phyloP scores from a whole-genome alignment of 495 filamentous ascomycete species.

The Penicillium alfredii region DNA sequence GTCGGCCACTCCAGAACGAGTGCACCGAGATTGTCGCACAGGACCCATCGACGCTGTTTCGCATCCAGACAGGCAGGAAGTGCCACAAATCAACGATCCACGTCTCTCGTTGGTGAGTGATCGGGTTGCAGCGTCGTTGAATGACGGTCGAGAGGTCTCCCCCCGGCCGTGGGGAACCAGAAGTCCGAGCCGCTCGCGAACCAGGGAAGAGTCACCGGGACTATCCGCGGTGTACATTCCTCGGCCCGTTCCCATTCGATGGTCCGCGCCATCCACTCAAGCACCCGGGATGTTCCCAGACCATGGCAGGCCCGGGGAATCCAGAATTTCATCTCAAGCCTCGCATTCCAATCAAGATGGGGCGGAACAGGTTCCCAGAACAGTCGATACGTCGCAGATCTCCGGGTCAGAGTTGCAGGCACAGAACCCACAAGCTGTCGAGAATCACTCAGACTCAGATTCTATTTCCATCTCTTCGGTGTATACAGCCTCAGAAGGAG shows the following conservation, averaged over 20 bases:
- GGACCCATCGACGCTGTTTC: background rate
- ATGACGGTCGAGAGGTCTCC: background rate
- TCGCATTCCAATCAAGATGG: background rate
- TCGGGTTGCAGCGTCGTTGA: background rate
- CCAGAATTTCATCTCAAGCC: too few relatives aligned
- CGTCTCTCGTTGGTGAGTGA: background rate
- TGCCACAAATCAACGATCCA: too few relatives aligned
- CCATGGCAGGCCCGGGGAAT: too few relatives aligned
- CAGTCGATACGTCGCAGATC: background rate
- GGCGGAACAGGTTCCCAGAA: background rate
- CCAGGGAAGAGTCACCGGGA: background rate
- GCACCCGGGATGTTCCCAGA: background rate
- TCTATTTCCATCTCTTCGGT: conserved; percentile 14
- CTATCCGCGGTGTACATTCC: conserved; percentile 2
- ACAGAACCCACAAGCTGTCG: too few relatives aligned
- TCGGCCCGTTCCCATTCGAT: background rate
- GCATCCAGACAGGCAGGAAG: conserved; percentile 1
- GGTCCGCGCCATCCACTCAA: background rate
- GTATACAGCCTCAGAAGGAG: conserved; percentile 20
- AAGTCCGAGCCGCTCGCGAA: background rate
- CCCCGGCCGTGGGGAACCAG: too few relatives aligned
- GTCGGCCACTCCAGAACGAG: conserved; percentile 22
- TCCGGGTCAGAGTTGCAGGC: background rate
- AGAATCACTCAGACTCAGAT: background rate
- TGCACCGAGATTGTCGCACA: conserved; percentile 8